A percentile compares a stretch with the other conserved stretches of the same genome.
These are phyloP conservation scores for Bolboschoenoplectus hybrid DNA, from an alignment of 202 grass and related monocot species.

Conservation along the genomic window DNA sequence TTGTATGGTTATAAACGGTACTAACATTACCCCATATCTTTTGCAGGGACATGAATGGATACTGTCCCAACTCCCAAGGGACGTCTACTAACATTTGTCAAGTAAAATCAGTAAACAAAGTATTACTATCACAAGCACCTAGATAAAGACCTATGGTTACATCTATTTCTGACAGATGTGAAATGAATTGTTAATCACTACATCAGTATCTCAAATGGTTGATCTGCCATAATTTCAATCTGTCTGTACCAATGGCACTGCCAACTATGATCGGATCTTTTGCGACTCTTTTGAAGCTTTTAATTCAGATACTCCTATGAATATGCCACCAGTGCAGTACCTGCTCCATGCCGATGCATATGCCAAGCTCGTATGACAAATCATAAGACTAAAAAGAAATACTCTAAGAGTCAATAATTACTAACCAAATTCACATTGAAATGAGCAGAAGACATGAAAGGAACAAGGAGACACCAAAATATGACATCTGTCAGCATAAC, in stretches of 20 bases:
- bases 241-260: too few species aligned
- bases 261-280: not conserved
- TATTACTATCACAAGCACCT: not conserved
- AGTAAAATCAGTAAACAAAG: not conserved
- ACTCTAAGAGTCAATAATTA: not conserved
- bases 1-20: not conserved
- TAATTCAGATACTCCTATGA: not conserved
- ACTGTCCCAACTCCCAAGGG: not conserved
- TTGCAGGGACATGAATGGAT: not conserved
- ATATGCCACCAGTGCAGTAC: not conserved
- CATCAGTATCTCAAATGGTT: not conserved
- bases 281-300: not conserved
- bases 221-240: not conserved
- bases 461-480: conserved; percentile 59
- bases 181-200: not conserved
- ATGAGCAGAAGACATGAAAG: conserved; percentile 51
- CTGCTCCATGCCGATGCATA: not conserved
- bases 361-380: conserved; percentile 2
- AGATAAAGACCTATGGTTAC: not conserved
- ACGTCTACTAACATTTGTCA: not conserved
- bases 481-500: conserved; percentile 57
- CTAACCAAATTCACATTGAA: conserved; percentile 58
- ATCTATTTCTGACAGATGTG: not conserved
- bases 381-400: not conserved
- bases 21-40: not conserved